Percentiles rank a stretch among this genome's conserved stretches.
phyloP scores from a whole-genome alignment of 768 basidiomycete species.

The Pisolithus tinctorius region DNA sequence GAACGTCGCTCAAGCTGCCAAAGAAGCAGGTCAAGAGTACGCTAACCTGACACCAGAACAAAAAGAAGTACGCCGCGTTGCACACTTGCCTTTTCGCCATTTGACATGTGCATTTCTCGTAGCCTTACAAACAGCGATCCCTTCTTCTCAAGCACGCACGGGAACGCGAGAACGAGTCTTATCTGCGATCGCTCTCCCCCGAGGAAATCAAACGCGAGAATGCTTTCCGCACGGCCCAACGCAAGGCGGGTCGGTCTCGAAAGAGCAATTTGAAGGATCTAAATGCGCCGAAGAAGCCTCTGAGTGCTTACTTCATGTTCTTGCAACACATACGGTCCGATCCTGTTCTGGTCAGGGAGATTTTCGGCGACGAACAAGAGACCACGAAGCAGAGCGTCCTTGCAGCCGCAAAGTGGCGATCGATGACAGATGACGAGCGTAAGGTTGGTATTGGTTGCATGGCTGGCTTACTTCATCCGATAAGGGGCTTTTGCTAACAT shows the following conservation, averaged over 20 bases:
- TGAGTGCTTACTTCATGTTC: conserved; percentile 94
- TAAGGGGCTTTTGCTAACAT: conserved; percentile 6
- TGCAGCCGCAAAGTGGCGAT: conserved; percentile 89
- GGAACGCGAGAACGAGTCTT: conserved; percentile 74
- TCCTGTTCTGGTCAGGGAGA: conserved; percentile 61
- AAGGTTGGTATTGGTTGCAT: conserved; percentile 48
- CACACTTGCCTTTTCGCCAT: conserved; percentile 18
- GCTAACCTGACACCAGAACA: conserved; percentile 69
- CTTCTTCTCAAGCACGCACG: conserved; percentile 79
- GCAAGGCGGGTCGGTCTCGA: conserved; percentile 87
- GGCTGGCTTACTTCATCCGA: not conserved
- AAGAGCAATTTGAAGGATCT: conserved; percentile 96
- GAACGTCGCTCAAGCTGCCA: conserved; percentile 92
- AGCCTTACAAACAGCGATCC: conserved; percentile 85
- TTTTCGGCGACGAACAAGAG: conserved; percentile 88
- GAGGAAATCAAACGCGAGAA: conserved; percentile 96
- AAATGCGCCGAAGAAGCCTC: conserved; percentile 93
- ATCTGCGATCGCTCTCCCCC: conserved; percentile 84
- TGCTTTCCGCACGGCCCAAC: conserved; percentile 81
- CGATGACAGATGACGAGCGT: conserved; percentile 89
- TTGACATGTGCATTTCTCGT: conserved; percentile 14
- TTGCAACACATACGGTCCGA: conserved; percentile 83
- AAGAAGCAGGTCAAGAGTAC: conserved; percentile 90
- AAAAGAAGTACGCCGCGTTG: conserved; percentile 60
- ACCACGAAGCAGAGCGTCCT: conserved; percentile 93